phyloP scores from a whole-genome alignment of 139 green algal genomes.

The Picochlorum sp. region DNA sequence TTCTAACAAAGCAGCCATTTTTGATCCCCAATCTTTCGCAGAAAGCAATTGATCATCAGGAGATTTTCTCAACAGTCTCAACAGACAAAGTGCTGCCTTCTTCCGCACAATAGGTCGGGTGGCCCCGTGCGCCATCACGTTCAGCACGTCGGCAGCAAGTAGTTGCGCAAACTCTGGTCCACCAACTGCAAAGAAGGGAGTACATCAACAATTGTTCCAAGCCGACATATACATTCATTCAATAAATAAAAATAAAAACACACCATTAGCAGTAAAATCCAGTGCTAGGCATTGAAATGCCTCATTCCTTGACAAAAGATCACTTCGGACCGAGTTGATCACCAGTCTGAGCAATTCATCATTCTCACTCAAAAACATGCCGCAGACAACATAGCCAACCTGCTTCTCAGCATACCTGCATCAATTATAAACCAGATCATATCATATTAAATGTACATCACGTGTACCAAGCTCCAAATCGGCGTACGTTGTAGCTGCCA shows the following conservation, averaged over 20 bases:
- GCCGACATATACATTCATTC: not conserved
- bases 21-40: constrained; percentile 38
- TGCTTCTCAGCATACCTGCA: constrained; percentile 95
- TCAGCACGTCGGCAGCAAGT: constrained; percentile 83
- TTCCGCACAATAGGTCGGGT: constrained; percentile 85
- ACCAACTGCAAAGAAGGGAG: constrained; percentile 59
- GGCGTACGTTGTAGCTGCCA: constrained; percentile 72
- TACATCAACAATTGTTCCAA: not conserved
- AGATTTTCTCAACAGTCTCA: constrained; percentile 88
- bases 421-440: not conserved
- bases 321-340: constrained; percentile 93
- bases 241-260: not conserved
- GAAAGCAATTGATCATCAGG: constrained; percentile 59
- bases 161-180: constrained; percentile 91
- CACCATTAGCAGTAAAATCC: constrained; percentile 80
- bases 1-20: constrained; percentile 68
- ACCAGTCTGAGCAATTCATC: constrained; percentile 94
- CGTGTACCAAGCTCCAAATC: not conserved
- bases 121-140: constrained; percentile 72
- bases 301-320: constrained; percentile 90
- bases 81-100: constrained; percentile 92
- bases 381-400: constrained; percentile 90
- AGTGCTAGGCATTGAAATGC: constrained; percentile 91
- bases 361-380: constrained; percentile 85
- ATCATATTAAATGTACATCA: not conserved